phyloP scores from a whole-genome alignment of 345 rosid genomes.

The Turritis glabra region DNA sequence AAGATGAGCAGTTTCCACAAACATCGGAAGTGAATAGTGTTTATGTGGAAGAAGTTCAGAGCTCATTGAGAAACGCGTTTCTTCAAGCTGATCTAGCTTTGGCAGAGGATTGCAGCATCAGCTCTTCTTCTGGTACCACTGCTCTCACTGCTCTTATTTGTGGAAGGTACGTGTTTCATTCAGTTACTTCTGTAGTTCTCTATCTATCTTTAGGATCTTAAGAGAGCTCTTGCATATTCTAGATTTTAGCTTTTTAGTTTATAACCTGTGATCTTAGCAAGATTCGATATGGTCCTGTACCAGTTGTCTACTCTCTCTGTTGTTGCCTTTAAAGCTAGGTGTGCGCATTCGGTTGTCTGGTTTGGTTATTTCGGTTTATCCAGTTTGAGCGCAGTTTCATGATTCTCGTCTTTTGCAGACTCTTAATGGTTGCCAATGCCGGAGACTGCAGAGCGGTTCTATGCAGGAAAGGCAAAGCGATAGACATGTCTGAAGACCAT shows the following conservation, averaged over 20 bases:
- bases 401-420: constrained; percentile 40
- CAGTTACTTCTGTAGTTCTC: background rate
- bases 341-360: background rate
- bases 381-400: background rate
- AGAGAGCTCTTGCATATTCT: background rate
- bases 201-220: background rate
- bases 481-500: constrained; percentile 65
- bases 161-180: constrained; percentile 19
- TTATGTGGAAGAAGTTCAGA: constrained; percentile 61
- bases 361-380: background rate
- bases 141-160: constrained; percentile 70
- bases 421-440: constrained; percentile 50
- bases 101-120: constrained; percentile 64
- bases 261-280: background rate
- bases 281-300: background rate
- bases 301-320: background rate
- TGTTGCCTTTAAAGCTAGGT: background rate
- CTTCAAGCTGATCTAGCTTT: constrained; percentile 74
- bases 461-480: constrained; percentile 37
- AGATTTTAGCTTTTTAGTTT: too few species aligned
- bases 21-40: constrained; percentile 51
- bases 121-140: constrained; percentile 79
- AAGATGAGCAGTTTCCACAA: constrained; percentile 58
- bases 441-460: constrained; percentile 46
- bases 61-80: constrained; percentile 59